Evolutionary conservation across 2,329 filamentous ascomycete species (phyloP).

Genomic region (Talaromyces verruculosus): DNA sequence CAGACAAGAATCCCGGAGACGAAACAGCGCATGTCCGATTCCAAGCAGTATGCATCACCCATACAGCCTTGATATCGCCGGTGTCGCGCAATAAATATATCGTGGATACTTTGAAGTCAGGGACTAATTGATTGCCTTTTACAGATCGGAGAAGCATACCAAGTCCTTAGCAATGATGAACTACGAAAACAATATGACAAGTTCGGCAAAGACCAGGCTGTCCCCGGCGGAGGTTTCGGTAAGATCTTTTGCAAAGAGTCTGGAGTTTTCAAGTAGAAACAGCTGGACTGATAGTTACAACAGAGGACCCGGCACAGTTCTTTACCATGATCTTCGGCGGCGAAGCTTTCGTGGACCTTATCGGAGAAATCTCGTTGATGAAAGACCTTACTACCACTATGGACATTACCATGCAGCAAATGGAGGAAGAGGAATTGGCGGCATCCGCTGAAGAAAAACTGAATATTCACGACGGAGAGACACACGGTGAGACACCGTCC

Average conservation of each 20-base stretch:
- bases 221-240: constrained; percentile 88
- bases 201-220: constrained; percentile 91
- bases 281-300: background rate
- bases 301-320: constrained; percentile 90
- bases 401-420: constrained; percentile 89
- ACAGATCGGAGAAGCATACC: constrained; percentile 68
- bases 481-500: constrained; percentile 33
- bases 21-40: constrained; percentile 92
- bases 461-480: constrained; percentile 47
- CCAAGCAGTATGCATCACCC: constrained; percentile 65
- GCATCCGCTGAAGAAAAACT: constrained; percentile 53
- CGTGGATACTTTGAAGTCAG: no score
- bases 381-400: constrained; percentile 97
- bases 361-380: constrained; percentile 97
- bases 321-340: constrained; percentile 98
- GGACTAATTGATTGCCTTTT: background rate
- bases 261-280: background rate
- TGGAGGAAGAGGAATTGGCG: constrained; percentile 66
- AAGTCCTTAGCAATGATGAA: constrained; percentile 80
- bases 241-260: constrained; percentile 27
- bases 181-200: constrained; percentile 93
- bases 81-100: background rate
- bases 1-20: constrained; percentile 97
- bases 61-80: background rate
- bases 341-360: constrained; percentile 92